A percentile compares a stretch with the other conserved stretches of the same genome.
Evolutionary conservation across 2,329 filamentous ascomycete genomes (phyloP).

Genomic region (Nemania sp.): DNA sequence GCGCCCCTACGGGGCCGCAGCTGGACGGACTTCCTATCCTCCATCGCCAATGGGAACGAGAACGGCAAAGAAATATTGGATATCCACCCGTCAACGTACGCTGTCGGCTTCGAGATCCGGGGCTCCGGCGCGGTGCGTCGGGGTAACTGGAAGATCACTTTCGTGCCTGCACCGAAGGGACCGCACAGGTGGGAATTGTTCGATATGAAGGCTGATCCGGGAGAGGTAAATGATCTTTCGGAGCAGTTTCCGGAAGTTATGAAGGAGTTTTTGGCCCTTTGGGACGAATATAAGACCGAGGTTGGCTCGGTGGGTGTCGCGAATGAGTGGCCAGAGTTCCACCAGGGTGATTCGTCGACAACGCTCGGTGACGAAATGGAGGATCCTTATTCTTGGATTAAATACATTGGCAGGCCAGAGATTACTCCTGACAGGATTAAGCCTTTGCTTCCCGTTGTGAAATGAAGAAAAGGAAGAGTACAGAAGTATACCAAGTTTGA

Average conservation of each 20-base stretch:
- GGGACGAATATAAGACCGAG: slow-evolving; percentile 45
- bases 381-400: slow-evolving; percentile 40
- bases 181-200: slow-evolving; percentile 39
- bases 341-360: slow-evolving; percentile 23
- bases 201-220: slow-evolving; percentile 35
- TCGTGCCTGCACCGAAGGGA: slow-evolving; percentile 35
- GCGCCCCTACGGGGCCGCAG: slow-evolving; percentile 38
- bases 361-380: slow-evolving; percentile 36
- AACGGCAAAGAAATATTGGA: slow-evolving; percentile 10
- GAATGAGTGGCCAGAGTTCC: slow-evolving; percentile 22
- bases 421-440: slow-evolving; percentile 31
- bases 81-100: slow-evolving; percentile 29
- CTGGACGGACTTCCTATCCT: slow-evolving; percentile 39
- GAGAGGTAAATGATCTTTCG: slow-evolving; percentile 33
- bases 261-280: slow-evolving; percentile 32
- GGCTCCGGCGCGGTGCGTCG: slow-evolving; percentile 34
- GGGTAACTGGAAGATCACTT: slow-evolving; percentile 37
- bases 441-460: slow-evolving; percentile 25
- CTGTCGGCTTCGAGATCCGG: slow-evolving; percentile 27
- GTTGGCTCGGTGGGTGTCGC: slow-evolving; percentile 39
- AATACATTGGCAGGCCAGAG: slow-evolving; percentile 38
- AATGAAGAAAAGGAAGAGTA: slow-evolving; percentile 10
- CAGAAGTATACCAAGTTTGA: slow-evolving; percentile 8
- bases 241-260: slow-evolving; percentile 21
- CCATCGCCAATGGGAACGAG: slow-evolving; percentile 10